A percentile compares a stretch with the other conserved stretches of the same genome.
Conservation (phyloP, 805 yeast species). For the Zygosaccharomyces rouxii region DNA sequence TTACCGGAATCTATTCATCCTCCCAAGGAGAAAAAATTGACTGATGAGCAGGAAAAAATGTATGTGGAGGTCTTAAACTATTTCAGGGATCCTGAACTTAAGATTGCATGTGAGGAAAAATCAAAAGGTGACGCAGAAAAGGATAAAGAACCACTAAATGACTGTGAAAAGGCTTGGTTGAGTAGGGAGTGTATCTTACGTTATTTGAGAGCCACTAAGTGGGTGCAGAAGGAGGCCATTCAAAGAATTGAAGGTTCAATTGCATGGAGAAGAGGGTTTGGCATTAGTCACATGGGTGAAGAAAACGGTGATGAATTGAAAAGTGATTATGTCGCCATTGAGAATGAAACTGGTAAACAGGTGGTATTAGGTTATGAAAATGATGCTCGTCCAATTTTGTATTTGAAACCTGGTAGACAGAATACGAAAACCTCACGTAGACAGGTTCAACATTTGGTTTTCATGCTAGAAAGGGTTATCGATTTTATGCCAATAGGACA, state of each 20-base stretch:
- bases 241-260: conserved; percentile 71
- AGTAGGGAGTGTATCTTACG: conserved; percentile 87
- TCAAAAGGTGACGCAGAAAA: conserved; percentile 31
- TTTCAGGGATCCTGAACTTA: conserved; percentile 52
- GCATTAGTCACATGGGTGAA: conserved; percentile 48
- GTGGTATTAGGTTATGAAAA: conserved; percentile 87
- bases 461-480: conserved; percentile 85
- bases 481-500: conserved; percentile 97
- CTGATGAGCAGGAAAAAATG: conserved; percentile 52
- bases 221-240: conserved; percentile 70
- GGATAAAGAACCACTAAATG: conserved; percentile 32
- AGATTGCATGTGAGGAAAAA: conserved; percentile 48
- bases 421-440: conserved; percentile 85
- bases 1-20: conserved; percentile 52
- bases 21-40: conserved; percentile 45
- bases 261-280: conserved; percentile 93
- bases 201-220: conserved; percentile 89
- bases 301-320: conserved; percentile 48
- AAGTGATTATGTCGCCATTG: conserved; percentile 51
- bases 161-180: conserved; percentile 82
- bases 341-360: conserved; percentile 90
- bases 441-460: conserved; percentile 95
- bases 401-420: conserved; percentile 91
- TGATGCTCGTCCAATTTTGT: conserved; percentile 86
- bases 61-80: conserved; percentile 60